Base-by-base conservation (phyloP, 2,329 filamentous ascomycete species). In the Nannizziopsis barbatae region DNA sequence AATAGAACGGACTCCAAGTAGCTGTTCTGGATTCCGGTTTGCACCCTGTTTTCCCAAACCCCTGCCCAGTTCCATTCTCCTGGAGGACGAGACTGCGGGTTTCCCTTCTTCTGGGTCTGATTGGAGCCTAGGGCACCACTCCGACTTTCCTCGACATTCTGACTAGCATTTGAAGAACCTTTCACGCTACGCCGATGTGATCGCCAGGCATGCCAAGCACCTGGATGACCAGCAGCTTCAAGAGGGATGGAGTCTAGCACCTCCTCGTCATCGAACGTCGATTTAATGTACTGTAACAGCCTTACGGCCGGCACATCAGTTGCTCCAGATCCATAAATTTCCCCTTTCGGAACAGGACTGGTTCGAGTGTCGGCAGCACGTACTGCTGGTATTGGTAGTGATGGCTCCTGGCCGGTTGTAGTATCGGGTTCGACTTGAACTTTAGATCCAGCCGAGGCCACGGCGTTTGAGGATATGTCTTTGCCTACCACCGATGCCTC, bases 1-100 rank as follows among this genome's bases (percentile, higher is more conserved):
- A 81, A 96, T 18, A 96, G 68, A 3, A 86, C 81, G 1, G 80
- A 71, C 56, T 96, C 90, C 1, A 86, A 85, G 43, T 87, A 68
- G 59, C 87, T 94, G 8, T 77, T 75, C 44, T 82, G 77, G 38
- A 95, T 78, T 14, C 84, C 84, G 63, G 83, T 85, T 65, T 79
- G 82, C 1, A 95, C 89, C 47, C 90, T 77, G 55, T 89, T 83
- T 62, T 93, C 86, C 90, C 90, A 98, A 0, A 96, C 90, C 0
- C 90, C 89, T 59, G 95, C 87, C 90, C 90, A 96, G 61, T 94
- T 94, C 90, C 90, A 96, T 58, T 94, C 84, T 5, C 84, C 85
- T 0, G 87, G 87, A 43, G 76, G 73, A 52, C 81, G 68, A 32
- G 66, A 60, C 54, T 62, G 63, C 45, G 59, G 70, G 51, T 67